These are phyloP conservation scores for Xerocomellus amylosporus DNA, from an alignment of 768 basidiomycete species.

Conservation along the genomic window DNA sequence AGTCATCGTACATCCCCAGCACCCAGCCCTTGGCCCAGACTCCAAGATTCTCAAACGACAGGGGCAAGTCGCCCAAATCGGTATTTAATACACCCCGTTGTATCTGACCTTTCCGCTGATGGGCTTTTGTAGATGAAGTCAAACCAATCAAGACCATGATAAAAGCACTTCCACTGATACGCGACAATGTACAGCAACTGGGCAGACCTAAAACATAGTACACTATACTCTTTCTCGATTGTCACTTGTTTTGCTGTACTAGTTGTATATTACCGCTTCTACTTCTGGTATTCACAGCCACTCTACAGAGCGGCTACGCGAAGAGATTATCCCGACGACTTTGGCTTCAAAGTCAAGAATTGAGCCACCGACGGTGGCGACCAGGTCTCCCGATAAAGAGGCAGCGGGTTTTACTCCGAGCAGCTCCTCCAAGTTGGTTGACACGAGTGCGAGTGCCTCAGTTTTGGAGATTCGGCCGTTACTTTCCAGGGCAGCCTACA, in stretches of 20 bases:
- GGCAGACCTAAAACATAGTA: conserved; percentile 11
- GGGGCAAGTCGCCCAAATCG: conserved; percentile 59
- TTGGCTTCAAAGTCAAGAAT: conserved; percentile 45
- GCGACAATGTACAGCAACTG: conserved; percentile 48
- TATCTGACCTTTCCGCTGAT: background rate
- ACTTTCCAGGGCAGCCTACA: conserved; percentile 41
- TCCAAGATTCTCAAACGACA: conserved; percentile 53
- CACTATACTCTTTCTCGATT: background rate
- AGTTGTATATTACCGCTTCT: conserved; percentile 7
- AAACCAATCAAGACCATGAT: conserved; percentile 77
- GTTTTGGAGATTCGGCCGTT: conserved; percentile 39
- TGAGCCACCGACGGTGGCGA: conserved; percentile 55
- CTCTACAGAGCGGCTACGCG: conserved; percentile 48
- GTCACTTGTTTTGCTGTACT: background rate
- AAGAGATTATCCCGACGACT: conserved; percentile 55
- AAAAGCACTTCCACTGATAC: conserved; percentile 61
- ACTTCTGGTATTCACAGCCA: conserved; percentile 35
- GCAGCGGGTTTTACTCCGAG: conserved; percentile 20
- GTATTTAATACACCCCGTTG: conserved; percentile 39
- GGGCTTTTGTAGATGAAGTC: conserved; percentile 52
- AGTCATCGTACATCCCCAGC: conserved; percentile 63
- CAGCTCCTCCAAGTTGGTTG: conserved; percentile 53
- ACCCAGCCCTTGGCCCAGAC: conserved; percentile 46
- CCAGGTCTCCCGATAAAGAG: conserved; percentile 45
- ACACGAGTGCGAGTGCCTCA: conserved; percentile 51